Percentiles rank a stretch among this genome's conserved stretches.
These are phyloP conservation scores for Fusarium circinatum DNA, from an alignment of 2,329 filamentous ascomycete genomes.

Conservation along the genomic window DNA sequence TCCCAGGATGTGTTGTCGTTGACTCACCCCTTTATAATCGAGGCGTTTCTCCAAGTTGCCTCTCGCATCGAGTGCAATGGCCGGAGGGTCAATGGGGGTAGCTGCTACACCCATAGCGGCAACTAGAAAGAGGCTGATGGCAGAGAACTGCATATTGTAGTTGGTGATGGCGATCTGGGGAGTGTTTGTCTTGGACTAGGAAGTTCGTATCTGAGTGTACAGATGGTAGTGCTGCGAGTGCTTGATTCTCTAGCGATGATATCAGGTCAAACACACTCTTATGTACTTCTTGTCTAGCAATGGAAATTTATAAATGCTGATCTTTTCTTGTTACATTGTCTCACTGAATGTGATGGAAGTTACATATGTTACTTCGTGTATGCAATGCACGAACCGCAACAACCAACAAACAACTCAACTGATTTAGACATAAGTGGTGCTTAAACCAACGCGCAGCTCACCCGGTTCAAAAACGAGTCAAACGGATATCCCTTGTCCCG, in stretches of 20 bases:
- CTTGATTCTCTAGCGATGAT: neutral
- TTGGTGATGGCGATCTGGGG: neutral
- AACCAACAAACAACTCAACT: neutral
- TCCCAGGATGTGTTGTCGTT: neutral
- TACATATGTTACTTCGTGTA: neutral
- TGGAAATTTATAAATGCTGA: fast-evolving
- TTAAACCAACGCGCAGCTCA: neutral
- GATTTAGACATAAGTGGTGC: neutral
- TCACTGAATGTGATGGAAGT: neutral
- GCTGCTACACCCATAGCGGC: neutral
- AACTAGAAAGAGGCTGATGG: neutral
- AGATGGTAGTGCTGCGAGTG: neutral
- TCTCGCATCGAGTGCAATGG: neutral
- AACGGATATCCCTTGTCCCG: neutral
- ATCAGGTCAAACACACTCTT: neutral
- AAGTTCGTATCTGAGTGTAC: neutral
- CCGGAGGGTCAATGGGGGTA: neutral
- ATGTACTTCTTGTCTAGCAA: neutral
- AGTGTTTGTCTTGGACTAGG: neutral
- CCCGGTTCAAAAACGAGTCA: neutral
- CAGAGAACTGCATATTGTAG: neutral
- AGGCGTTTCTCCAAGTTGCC: neutral
- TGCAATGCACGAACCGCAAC: neutral
- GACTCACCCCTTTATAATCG: neutral
- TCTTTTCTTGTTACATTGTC: neutral